Base-by-base conservation (phyloP, 1,139 yeast species). In the Protomyces macrosporus region DNA sequence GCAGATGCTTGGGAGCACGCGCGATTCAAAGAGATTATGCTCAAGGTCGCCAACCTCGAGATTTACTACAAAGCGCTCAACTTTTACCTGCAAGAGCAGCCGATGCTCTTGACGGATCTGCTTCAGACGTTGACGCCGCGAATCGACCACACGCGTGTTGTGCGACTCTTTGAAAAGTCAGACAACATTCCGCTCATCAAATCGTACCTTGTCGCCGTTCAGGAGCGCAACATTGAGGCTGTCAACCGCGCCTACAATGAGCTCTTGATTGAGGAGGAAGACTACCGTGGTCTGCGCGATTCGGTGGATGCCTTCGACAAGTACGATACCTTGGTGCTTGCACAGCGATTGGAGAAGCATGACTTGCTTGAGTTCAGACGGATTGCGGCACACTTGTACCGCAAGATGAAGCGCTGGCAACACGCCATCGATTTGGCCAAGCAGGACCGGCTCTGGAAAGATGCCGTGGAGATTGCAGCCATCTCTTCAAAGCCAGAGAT, bases 191-290 rank as follows among this genome's bases (percentile, higher is more conserved):
- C 98, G 71, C 81, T 93, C 81, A 88, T 93, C 76, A 91, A 91
- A 78, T 95, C 97, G 70, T 93, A 93, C 79, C 82, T 93, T 76
- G 88, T 90, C 68, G 88, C 95, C 62, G 97, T 93, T 6, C 85
- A 93, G 77, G 87, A 84, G 61, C 91, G 90, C 81, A 95, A 93
- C 78, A 86, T 89, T 74, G 85, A 93, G 16, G 86, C 91, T 67
- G 98, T 93, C 57, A 93, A 93, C 77, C 85, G 87, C 71, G 98
- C 98, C 33, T 91, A 93, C 78, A 98, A 93, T 74, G 97, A 91
- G 72, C 78, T 93, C 73, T 82, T 95, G 77, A 90, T 93, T 69
- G 99, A 93, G 79, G 98, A 93, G 77, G 96, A 90, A 76, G 98
- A 93, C 75, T 85, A 93, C 80, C 89, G 90, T 77, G 86, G 96